phyloP scores from a whole-genome alignment of 2,329 filamentous ascomycete species.

The Sarocladium strictum region DNA sequence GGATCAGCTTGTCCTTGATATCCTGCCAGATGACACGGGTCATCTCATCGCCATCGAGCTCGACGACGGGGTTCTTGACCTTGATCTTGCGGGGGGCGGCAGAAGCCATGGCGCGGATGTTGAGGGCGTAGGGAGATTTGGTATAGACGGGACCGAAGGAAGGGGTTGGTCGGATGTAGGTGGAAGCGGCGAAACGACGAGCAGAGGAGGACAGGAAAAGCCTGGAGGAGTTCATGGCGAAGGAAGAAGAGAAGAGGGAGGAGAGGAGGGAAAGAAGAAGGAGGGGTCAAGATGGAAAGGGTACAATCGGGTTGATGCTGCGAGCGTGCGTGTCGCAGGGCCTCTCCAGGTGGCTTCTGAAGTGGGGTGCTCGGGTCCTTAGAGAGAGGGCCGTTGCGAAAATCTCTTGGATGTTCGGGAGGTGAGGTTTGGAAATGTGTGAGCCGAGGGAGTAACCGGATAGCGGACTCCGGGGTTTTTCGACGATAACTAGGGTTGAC shows the following conservation, averaged over 20 bases:
- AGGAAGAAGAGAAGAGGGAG: conserved; percentile 10
- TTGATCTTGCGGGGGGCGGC: conserved; percentile 74
- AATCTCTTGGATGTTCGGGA: conserved; percentile 8
- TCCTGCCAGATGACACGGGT: conserved; percentile 98
- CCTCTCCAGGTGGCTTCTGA: conserved; percentile 5
- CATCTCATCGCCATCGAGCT: conserved; percentile 95
- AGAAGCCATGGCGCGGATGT: conserved; percentile 57
- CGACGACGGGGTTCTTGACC: conserved; percentile 98
- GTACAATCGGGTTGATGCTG: conserved; percentile 3
- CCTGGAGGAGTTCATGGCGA: conserved; percentile 23
- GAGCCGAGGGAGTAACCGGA: conserved; percentile 9
- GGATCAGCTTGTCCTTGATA: conserved; percentile 99
- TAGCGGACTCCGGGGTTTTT: conserved; percentile 9
- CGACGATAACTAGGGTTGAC: conserved; percentile 5
- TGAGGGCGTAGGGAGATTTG: conserved; percentile 53
- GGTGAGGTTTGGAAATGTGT: not conserved
- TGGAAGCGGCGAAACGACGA: conserved; percentile 48
- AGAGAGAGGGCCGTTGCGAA: conserved; percentile 3
- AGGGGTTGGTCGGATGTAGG: conserved; percentile 24
- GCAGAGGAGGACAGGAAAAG: conserved; percentile 27
- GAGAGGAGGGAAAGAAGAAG: not conserved
- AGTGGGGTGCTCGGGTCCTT: conserved; percentile 6
- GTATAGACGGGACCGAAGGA: conserved; percentile 42
- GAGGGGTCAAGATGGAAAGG: conserved; percentile 9
- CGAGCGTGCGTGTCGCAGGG: not conserved